These are phyloP conservation scores for Trifolium repens DNA, from an alignment of 306 rosid genomes.

Conservation along the genomic window DNA sequence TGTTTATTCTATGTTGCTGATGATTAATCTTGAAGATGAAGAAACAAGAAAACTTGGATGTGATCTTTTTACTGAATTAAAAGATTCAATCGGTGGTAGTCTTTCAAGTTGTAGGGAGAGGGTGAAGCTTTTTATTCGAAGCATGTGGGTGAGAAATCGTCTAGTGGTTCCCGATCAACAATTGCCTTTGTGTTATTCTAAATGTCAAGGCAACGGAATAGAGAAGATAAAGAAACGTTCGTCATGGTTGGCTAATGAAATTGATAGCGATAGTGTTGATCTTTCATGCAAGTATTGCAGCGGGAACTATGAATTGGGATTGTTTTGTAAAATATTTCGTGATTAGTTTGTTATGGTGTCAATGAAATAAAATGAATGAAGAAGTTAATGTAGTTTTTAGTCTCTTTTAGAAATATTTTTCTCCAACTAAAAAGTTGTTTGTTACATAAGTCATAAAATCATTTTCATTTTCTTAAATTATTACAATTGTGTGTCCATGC, in stretches of 20 bases:
- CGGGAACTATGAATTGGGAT: slow-evolving; percentile 37
- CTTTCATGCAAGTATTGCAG: slow-evolving; percentile 36
- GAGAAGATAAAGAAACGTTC: not conserved
- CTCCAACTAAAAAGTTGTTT: too few relatives aligned
- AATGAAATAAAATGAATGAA: too few relatives aligned
- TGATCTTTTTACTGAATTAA: slow-evolving; percentile 36
- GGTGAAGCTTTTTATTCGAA: slow-evolving; percentile 29
- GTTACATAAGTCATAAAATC: too few relatives aligned
- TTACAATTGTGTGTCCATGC: too few relatives aligned
- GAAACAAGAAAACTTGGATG: slow-evolving; percentile 31
- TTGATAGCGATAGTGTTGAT: not conserved
- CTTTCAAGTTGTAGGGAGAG: slow-evolving; percentile 37
- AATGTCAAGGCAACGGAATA: not conserved
- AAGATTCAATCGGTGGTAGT: not conserved
- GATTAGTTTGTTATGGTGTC: not conserved
- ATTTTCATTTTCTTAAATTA: too few relatives aligned
- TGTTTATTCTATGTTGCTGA: slow-evolving; percentile 46
- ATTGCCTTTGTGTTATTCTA: not conserved
- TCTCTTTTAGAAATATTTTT: too few relatives aligned
- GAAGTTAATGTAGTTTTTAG: too few relatives aligned
- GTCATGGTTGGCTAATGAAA: slow-evolving; percentile 25
- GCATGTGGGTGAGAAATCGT: slow-evolving; percentile 45
- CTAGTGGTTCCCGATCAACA: not conserved
- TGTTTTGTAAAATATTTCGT: slow-evolving; percentile 36
- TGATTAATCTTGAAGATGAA: slow-evolving; percentile 9